A percentile compares a stretch with the other conserved stretches of the same genome.
Conservation (phyloP, 1,284 basidiomycete species). For the Omphalotus olearius region DNA sequence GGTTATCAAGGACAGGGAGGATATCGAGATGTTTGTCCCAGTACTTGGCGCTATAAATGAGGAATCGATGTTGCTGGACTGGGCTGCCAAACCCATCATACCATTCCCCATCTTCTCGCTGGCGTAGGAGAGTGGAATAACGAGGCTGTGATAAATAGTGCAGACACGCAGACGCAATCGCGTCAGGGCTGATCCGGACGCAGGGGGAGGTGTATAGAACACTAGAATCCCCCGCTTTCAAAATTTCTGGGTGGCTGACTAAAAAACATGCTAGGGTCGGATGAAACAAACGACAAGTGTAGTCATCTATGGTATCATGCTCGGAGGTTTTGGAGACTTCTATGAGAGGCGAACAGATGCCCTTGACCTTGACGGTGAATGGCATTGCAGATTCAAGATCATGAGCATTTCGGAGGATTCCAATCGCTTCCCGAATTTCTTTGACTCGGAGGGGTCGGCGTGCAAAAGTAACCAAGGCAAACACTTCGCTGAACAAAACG, state of each 20-base stretch:
- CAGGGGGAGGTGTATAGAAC: background rate
- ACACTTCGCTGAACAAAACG: constrained; percentile 19
- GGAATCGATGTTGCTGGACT: constrained; percentile 21
- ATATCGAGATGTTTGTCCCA: constrained; percentile 25
- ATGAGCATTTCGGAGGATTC: constrained; percentile 11
- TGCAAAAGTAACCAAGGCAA: constrained; percentile 22
- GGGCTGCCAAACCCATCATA: constrained; percentile 17
- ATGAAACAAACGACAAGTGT: constrained; percentile 22
- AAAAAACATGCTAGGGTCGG: constrained; percentile 23
- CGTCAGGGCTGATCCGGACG: constrained; percentile 10
- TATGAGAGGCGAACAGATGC: constrained; percentile 18
- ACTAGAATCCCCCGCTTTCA: background rate
- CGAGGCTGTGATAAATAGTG: constrained; percentile 18
- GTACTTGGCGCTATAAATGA: constrained; percentile 25
- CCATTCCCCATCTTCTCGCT: constrained; percentile 15
- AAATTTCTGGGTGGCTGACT: constrained; percentile 12
- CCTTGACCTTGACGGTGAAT: constrained; percentile 7
- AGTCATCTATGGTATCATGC: constrained; percentile 7
- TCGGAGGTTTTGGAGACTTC: constrained; percentile 10
- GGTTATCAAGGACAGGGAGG: background rate
- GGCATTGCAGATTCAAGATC: background rate
- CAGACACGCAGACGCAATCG: constrained; percentile 18
- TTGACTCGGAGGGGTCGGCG: constrained; percentile 20
- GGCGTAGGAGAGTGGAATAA: constrained; percentile 16
- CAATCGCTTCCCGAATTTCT: constrained; percentile 22